These are phyloP conservation scores for Paxillus ammoniavirescens DNA, from an alignment of 768 basidiomycete genomes.

Conservation along the genomic window DNA sequence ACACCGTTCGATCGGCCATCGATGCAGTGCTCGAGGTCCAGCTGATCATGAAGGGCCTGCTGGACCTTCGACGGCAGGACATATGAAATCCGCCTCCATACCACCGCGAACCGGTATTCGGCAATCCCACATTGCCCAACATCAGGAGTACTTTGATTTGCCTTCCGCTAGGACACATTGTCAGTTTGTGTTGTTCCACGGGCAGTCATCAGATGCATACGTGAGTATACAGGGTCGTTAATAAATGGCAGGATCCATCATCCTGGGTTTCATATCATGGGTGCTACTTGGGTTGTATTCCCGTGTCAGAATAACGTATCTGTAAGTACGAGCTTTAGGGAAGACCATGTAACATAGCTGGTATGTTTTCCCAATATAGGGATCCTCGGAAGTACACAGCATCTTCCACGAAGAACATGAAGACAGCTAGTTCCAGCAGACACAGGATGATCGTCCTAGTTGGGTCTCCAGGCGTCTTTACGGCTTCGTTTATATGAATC, in stretches of 20 bases:
- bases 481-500: background rate
- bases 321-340: background rate
- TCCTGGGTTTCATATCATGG: no score
- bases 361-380: background rate
- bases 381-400: background rate
- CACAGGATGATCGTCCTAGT: background rate
- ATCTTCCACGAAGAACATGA: background rate
- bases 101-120: background rate
- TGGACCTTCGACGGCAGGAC: constrained; percentile 76
- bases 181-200: no score
- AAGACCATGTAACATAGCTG: background rate
- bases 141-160: background rate
- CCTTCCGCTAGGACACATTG: background rate
- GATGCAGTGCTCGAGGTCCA: constrained; percentile 82
- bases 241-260: background rate
- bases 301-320: background rate
- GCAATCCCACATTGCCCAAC: background rate
- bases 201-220: no score
- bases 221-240: no score
- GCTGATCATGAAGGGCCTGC: constrained; percentile 77
- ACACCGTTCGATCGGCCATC: constrained; percentile 65
- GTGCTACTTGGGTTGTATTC: no score
- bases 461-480: background rate
- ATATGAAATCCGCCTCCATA: constrained; percentile 35
- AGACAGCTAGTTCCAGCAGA: background rate